phyloP scores from a whole-genome alignment of 805 yeast species.

The Candida anglica region DNA sequence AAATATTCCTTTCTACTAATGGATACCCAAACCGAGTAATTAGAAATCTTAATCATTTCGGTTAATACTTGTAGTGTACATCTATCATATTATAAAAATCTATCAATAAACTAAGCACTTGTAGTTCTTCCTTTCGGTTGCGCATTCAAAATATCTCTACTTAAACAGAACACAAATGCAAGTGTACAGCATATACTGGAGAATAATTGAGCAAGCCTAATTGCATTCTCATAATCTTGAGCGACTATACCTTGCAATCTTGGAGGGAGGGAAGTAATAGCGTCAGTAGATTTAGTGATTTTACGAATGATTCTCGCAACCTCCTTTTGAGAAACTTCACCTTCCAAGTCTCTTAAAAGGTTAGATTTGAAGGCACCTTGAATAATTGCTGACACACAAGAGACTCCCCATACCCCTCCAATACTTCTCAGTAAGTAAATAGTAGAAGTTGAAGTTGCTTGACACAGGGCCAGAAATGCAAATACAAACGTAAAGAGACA shows the following conservation, averaged over 20 bases:
- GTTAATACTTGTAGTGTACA: no score
- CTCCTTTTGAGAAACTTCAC: slow-evolving; percentile 8
- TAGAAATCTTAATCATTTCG: no score
- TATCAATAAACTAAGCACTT: not conserved
- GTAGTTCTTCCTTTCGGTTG: slow-evolving; percentile 5
- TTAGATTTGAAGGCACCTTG: slow-evolving; percentile 11
- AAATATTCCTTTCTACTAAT: not conserved
- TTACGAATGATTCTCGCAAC: slow-evolving; percentile 13
- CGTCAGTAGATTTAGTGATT: slow-evolving; percentile 18
- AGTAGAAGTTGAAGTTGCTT: slow-evolving; percentile 38
- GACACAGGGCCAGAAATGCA: slow-evolving; percentile 23
- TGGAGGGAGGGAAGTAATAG: slow-evolving; percentile 11
- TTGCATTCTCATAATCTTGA: slow-evolving; percentile 20
- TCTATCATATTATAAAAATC: not conserved
- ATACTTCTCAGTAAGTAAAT: slow-evolving; percentile 34
- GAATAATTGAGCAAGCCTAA: slow-evolving; percentile 19
- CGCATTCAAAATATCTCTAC: slow-evolving; percentile 8
- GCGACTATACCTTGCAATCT: slow-evolving; percentile 14
- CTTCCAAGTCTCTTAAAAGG: slow-evolving; percentile 10
- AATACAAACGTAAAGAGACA: slow-evolving; percentile 33
- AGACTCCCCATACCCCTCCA: slow-evolving; percentile 40
- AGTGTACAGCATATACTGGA: slow-evolving; percentile 13
- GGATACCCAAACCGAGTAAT: no score
- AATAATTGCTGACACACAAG: slow-evolving; percentile 18
- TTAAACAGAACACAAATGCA: slow-evolving; percentile 12